Evolutionary conservation across 495 filamentous ascomycete genomes (phyloP).

Genomic region (Elaphomyces granulatus): DNA sequence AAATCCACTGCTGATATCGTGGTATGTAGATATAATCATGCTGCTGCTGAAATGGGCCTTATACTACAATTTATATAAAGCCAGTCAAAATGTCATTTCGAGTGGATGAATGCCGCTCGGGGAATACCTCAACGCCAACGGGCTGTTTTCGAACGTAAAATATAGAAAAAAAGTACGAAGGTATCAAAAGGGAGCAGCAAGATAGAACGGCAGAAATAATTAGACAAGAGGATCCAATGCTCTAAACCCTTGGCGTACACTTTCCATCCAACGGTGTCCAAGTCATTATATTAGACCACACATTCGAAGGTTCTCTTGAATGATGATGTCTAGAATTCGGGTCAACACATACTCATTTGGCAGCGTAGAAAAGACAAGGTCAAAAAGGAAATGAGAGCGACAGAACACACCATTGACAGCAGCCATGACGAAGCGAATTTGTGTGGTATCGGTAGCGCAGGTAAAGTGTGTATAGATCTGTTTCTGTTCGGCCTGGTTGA

Average conservation of each 20-base stretch:
- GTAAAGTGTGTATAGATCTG: constrained; percentile 99
- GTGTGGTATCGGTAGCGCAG: constrained; percentile 93
- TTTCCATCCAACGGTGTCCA: constrained; percentile 3
- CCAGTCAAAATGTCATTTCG: too few species aligned
- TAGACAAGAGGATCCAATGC: background rate
- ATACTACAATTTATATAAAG: too few species aligned
- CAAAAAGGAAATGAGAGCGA: background rate
- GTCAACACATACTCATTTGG: too few species aligned
- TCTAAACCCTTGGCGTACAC: constrained; percentile 8
- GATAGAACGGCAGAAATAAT: background rate
- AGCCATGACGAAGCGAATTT: constrained; percentile 99
- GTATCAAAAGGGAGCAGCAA: background rate
- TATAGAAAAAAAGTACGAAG: background rate
- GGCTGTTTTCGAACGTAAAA: background rate
- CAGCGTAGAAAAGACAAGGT: too few species aligned
- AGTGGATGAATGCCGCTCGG: background rate
- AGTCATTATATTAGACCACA: constrained; percentile 86
- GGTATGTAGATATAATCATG: too few species aligned
- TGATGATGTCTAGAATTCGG: constrained; percentile 93
- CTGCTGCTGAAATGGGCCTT: too few species aligned
- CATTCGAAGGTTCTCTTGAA: constrained; percentile 96
- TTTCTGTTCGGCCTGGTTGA: constrained; percentile 98
- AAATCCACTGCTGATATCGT: too few species aligned
- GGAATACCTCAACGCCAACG: background rate
- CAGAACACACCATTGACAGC: constrained; percentile 81